Evolutionary conservation across 2,329 filamentous ascomycete genomes (phyloP).

Genomic region (Fusarium odoratissimum): DNA sequence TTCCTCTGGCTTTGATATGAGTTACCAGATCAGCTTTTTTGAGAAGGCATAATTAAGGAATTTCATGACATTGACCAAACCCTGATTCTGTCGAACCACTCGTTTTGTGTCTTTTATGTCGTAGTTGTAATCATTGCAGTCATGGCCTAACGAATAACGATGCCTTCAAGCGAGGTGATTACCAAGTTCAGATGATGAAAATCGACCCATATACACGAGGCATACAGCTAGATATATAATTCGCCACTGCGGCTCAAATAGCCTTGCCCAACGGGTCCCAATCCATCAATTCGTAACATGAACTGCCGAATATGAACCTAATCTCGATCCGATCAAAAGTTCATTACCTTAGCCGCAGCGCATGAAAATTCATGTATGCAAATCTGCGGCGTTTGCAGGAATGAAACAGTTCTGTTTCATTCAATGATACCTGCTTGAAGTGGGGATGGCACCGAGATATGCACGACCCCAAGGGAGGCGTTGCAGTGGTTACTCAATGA

Average conservation of each 20-base stretch:
- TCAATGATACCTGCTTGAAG: background rate
- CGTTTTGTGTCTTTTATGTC: background rate
- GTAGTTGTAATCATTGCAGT: background rate
- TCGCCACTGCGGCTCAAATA: background rate
- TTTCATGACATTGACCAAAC: background rate
- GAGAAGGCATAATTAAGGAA: background rate
- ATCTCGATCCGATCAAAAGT: background rate
- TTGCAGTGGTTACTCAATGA: background rate
- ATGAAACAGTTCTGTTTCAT: constrained; percentile 4
- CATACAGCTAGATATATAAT: background rate
- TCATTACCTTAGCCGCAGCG: background rate
- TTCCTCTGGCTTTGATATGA: background rate
- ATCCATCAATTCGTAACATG: rapidly evolving
- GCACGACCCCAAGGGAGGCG: background rate
- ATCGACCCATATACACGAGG: rapidly evolving
- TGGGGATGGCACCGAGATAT: background rate
- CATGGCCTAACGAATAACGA: rapidly evolving
- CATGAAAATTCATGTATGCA: background rate
- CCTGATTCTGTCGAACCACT: rapidly evolving
- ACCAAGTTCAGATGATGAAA: background rate
- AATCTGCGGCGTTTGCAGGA: background rate
- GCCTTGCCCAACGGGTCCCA: background rate
- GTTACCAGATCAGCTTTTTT: background rate
- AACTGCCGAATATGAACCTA: background rate
- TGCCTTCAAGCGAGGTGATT: rapidly evolving